Evolutionary conservation across 352 stramenopile genomes (phyloP).

Genomic region (Halophytophthora batemanensis): DNA sequence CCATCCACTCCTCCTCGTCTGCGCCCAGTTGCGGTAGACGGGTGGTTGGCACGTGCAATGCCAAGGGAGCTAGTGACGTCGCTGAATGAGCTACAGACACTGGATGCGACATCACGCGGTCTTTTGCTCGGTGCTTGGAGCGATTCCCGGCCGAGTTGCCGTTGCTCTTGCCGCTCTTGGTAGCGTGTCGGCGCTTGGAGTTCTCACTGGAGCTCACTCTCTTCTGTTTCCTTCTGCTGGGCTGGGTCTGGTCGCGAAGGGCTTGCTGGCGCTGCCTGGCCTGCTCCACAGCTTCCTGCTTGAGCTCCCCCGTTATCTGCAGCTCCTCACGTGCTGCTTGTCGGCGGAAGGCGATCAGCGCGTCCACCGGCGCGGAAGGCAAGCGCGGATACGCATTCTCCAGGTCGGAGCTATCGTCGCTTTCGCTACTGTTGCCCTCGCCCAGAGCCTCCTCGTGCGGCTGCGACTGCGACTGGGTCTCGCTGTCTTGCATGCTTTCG

Average conservation of each 20-base stretch:
- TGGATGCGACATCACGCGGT: not conserved
- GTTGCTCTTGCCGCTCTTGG: constrained; percentile 26
- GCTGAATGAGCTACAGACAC: too few species aligned
- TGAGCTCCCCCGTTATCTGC: constrained; percentile 36
- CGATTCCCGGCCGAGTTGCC: constrained; percentile 5
- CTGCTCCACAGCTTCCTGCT: constrained; percentile 35
- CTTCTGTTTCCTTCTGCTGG: constrained; percentile 35
- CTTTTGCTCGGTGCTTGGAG: constrained; percentile 12
- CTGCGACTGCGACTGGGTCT: constrained; percentile 32
- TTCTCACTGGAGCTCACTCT: constrained; percentile 5
- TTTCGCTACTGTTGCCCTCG: constrained; percentile 39
- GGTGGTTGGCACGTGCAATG: not conserved
- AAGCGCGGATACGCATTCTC: constrained; percentile 63
- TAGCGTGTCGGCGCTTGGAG: constrained; percentile 20
- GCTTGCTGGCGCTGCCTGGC: constrained; percentile 36
- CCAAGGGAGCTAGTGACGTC: not conserved
- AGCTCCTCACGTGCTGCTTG: constrained; percentile 53
- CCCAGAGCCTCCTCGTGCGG: constrained; percentile 25
- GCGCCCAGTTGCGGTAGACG: constrained; percentile 8
- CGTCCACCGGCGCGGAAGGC: constrained; percentile 53
- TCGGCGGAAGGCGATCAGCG: constrained; percentile 49
- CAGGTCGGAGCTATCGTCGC: constrained; percentile 55
- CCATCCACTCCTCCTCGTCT: constrained; percentile 51
- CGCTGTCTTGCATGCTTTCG: constrained; percentile 26
- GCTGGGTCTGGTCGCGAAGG: constrained; percentile 28